phyloP scores from a whole-genome alignment of 495 filamentous ascomycete genomes.

The Tuber aestivum region DNA sequence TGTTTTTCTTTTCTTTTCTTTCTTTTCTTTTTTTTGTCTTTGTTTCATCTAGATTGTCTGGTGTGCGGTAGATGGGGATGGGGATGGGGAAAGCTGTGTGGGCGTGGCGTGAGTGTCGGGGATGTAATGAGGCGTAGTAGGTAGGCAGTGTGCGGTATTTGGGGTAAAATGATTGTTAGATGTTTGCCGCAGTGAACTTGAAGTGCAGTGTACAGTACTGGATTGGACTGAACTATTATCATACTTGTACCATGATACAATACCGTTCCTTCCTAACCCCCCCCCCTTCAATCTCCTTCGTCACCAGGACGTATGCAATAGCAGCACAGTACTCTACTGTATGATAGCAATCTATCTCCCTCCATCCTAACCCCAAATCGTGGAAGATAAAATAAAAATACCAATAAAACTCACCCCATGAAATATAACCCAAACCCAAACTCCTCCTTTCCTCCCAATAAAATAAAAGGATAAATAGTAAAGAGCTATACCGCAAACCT shows the following conservation, averaged over 20 bases:
- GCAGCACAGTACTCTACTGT: too few species aligned
- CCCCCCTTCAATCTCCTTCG: background rate
- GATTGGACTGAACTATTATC: background rate
- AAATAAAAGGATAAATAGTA: background rate
- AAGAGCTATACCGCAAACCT: background rate
- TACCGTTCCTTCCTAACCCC: background rate
- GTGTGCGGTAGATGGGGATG: too few species aligned
- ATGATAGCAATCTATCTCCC: background rate
- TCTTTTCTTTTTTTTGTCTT: background rate
- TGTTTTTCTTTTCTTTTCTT: background rate
- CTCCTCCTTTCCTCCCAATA: background rate
- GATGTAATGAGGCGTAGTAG: too few species aligned
- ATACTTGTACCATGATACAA: conserved; percentile 2
- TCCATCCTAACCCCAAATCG: background rate
- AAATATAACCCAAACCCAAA: conserved; percentile 1
- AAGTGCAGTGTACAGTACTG: too few species aligned
- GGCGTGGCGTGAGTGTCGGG: too few species aligned
- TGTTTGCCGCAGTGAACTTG: too few species aligned
- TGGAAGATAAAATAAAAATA: background rate
- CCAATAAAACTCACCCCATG: background rate
- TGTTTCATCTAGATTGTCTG: background rate
- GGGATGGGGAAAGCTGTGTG: too few species aligned
- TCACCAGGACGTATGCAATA: background rate
- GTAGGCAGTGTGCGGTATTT: background rate
- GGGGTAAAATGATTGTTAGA: background rate